These are phyloP conservation scores for Euphorbia celastroides DNA, from an alignment of 441 rosid genomes.

Conservation along the genomic window DNA sequence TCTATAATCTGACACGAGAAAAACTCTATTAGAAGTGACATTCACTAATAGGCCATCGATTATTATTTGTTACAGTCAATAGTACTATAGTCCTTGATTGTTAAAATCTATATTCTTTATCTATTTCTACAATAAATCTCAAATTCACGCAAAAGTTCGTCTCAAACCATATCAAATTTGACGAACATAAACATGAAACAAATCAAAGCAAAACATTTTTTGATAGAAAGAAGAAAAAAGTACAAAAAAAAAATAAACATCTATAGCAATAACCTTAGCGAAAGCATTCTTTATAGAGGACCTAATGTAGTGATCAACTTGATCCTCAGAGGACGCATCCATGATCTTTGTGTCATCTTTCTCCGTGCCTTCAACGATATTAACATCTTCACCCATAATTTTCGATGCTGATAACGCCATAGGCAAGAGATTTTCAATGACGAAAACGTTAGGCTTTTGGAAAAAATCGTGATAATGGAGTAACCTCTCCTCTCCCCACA, in stretches of 20 bases:
- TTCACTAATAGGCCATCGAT: too few relatives aligned
- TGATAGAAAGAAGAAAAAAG: too few relatives aligned
- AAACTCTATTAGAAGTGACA: too few relatives aligned
- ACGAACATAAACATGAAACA: too few relatives aligned
- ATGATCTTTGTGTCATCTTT: constrained; percentile 35
- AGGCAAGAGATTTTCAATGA: constrained; percentile 68
- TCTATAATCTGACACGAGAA: constrained; percentile 44
- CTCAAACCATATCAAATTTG: too few relatives aligned
- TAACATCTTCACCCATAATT: constrained; percentile 65
- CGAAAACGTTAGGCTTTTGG: constrained; percentile 49
- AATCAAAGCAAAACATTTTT: too few relatives aligned
- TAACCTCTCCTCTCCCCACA: constrained; percentile 82
- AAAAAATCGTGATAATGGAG: constrained; percentile 69
- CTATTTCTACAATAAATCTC: too few relatives aligned
- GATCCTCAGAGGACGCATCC: constrained; percentile 55
- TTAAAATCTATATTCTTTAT: too few relatives aligned
- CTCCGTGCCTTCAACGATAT: constrained; percentile 45
- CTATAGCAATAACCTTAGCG: constrained; percentile 36
- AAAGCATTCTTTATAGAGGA: constrained; percentile 67
- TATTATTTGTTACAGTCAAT: too few relatives aligned
- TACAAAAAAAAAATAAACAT: background rate
- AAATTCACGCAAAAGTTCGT: too few relatives aligned
- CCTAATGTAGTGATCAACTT: constrained; percentile 66
- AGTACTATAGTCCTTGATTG: too few relatives aligned
- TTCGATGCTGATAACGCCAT: constrained; percentile 64